Conservation (phyloP, 2,329 filamentous ascomycete species). For the Aquanectria penicillioides region DNA sequence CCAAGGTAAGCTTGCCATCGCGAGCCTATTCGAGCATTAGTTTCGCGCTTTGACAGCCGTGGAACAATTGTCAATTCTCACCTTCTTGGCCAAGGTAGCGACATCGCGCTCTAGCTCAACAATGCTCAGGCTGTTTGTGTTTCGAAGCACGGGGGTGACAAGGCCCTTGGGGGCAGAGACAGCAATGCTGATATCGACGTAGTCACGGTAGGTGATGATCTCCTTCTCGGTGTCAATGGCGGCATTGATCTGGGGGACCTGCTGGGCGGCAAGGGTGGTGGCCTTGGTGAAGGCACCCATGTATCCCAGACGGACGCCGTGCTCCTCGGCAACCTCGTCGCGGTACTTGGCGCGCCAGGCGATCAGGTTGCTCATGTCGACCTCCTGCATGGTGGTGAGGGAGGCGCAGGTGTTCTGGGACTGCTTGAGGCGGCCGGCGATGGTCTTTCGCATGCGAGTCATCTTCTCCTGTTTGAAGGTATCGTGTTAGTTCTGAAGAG, state of each 20-base stretch:
- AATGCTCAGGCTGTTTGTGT: slow-evolving; percentile 61
- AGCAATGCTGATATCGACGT: slow-evolving; percentile 79
- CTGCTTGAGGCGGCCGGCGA: slow-evolving; percentile 73
- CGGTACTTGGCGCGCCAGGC: slow-evolving; percentile 73
- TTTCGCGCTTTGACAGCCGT: not conserved
- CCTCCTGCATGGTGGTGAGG: slow-evolving; percentile 66
- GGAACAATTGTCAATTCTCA: slow-evolving; percentile 54
- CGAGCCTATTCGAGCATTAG: slow-evolving; percentile 57
- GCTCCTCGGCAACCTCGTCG: slow-evolving; percentile 45
- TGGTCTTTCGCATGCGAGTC: slow-evolving; percentile 79
- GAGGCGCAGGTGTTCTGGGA: slow-evolving; percentile 77
- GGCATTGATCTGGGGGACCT: slow-evolving; percentile 77
- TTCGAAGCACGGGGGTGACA: slow-evolving; percentile 80
- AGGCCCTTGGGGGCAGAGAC: slow-evolving; percentile 77
- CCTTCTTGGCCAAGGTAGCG: slow-evolving; percentile 69
- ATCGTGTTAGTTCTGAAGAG: slow-evolving; percentile 1
- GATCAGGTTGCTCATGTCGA: slow-evolving; percentile 72
- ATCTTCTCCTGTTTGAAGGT: slow-evolving; percentile 47
- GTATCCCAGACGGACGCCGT: slow-evolving; percentile 65
- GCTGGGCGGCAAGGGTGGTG: slow-evolving; percentile 71
- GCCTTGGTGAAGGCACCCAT: slow-evolving; percentile 83
- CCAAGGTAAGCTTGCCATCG: slow-evolving; percentile 80
- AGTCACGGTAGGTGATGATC: slow-evolving; percentile 66
- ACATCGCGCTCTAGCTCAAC: slow-evolving; percentile 63
- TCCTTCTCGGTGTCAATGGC: slow-evolving; percentile 66